Percentiles rank a stretch among this genome's conserved stretches.
phyloP scores from a whole-genome alignment of 2,329 filamentous ascomycete genomes.

The Cercospora canescens region DNA sequence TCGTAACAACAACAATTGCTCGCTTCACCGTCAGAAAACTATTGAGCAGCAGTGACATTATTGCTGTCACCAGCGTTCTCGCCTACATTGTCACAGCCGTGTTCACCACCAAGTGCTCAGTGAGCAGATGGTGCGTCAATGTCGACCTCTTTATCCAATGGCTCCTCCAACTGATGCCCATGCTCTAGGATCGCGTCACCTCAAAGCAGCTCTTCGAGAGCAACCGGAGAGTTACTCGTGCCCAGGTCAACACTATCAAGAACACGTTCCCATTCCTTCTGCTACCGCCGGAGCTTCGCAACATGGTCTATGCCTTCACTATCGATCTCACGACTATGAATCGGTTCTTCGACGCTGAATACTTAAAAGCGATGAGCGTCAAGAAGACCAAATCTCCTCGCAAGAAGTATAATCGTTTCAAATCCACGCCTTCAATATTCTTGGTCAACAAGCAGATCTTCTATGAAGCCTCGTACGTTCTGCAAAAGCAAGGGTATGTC shows the following conservation, averaged over 20 bases:
- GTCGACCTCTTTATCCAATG: no score
- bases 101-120: neutral
- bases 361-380: neutral
- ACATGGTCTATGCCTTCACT: constrained; percentile 28
- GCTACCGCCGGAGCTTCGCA: constrained; percentile 31
- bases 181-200: constrained; percentile 16
- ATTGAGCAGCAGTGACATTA: neutral
- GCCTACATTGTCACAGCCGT: neutral
- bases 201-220: constrained; percentile 17
- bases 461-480: constrained; percentile 31
- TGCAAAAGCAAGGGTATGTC: constrained; percentile 23
- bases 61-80: neutral
- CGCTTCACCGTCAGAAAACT: neutral
- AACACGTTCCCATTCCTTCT: constrained; percentile 30
- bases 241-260: constrained; percentile 20
- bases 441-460: constrained; percentile 38
- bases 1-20: neutral
- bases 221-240: constrained; percentile 26
- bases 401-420: constrained; percentile 7
- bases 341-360: constrained; percentile 24
- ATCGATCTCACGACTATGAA: constrained; percentile 25
- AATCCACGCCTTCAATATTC: constrained; percentile 33
- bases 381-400: constrained; percentile 2
- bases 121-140: constrained; percentile 6
- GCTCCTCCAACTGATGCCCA: neutral